These are phyloP conservation scores for Chrysosporium keratinophilum DNA, from an alignment of 2,329 filamentous ascomycete genomes.

Conservation along the genomic window DNA sequence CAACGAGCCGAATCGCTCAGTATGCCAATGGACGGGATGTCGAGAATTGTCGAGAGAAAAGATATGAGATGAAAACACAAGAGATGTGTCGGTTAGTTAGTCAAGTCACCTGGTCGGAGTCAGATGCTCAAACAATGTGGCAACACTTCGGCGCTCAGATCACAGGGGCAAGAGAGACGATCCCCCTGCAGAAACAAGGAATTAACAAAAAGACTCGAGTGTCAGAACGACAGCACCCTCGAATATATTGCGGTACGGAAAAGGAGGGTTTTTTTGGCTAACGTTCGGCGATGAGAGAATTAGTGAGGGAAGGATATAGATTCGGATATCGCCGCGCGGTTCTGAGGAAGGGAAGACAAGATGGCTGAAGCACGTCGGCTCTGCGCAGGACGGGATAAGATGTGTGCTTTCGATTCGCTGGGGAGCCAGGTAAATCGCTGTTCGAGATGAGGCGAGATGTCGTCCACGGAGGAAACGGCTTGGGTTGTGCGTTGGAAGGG, in stretches of 20 bases:
- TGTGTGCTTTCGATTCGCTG: background rate
- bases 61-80: background rate
- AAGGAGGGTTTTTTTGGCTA: background rate
- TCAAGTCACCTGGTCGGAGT: background rate
- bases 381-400: background rate
- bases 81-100: background rate
- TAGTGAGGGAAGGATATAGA: background rate
- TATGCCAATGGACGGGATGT: background rate
- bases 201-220: background rate
- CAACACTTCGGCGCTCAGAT: slow-evolving; percentile 8
- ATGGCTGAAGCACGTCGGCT: background rate
- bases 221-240: background rate
- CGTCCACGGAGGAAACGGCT: background rate
- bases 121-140: background rate
- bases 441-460: background rate
- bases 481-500: background rate
- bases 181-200: background rate
- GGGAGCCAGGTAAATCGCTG: background rate
- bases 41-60: background rate
- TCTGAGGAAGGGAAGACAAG: background rate
- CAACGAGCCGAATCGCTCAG: background rate
- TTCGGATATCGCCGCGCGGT: slow-evolving; percentile 1
- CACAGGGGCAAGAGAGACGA: slow-evolving; percentile 3
- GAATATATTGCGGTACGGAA: background rate
- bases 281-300: background rate